Percentiles rank a stretch among this genome's conserved stretches.
Evolutionary conservation across 371 early-diverging fungal species (phyloP).

Genomic region (Rhizopus stolonifer): DNA sequence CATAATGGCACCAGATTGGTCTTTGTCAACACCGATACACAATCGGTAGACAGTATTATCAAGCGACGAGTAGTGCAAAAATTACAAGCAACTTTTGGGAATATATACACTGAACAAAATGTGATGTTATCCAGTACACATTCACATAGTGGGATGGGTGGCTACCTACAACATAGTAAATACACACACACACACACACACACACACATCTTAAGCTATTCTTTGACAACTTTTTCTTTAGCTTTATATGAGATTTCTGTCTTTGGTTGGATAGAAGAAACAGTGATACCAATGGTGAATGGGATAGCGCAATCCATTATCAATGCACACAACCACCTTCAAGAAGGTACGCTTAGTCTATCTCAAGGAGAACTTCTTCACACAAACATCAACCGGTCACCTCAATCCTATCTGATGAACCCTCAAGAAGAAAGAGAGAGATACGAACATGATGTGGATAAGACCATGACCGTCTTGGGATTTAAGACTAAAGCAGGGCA

Average conservation of each 20-base stretch:
- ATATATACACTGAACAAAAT: conserved; percentile 45
- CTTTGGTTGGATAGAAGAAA: conserved; percentile 48
- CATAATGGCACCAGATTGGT: conserved; percentile 38
- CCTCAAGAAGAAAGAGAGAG: conserved; percentile 50
- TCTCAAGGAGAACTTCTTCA: conserved; percentile 41
- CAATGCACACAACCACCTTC: conserved; percentile 52
- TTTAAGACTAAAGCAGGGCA: conserved; percentile 30
- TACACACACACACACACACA: not conserved
- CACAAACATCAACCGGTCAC: conserved; percentile 60
- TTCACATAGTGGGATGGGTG: conserved; percentile 57
- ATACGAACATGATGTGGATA: conserved; percentile 58
- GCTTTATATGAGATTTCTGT: conserved; percentile 38
- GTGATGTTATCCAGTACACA: conserved; percentile 68
- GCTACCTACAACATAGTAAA: conserved; percentile 49
- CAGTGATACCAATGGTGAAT: conserved; percentile 48
- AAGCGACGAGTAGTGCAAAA: conserved; percentile 34
- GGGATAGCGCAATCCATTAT: conserved; percentile 57
- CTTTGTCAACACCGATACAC: conserved; percentile 57
- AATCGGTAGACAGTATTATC: conserved; percentile 40
- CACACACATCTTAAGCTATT: too few species aligned
- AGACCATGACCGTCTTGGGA: conserved; percentile 45
- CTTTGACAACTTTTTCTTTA: conserved; percentile 18
- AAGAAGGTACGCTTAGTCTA: conserved; percentile 32
- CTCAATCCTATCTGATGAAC: conserved; percentile 57
- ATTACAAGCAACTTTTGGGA: conserved; percentile 26